Evolutionary conservation across 169 alveolate genomes (phyloP).

Genomic region (Cryptosporidium sp.): DNA sequence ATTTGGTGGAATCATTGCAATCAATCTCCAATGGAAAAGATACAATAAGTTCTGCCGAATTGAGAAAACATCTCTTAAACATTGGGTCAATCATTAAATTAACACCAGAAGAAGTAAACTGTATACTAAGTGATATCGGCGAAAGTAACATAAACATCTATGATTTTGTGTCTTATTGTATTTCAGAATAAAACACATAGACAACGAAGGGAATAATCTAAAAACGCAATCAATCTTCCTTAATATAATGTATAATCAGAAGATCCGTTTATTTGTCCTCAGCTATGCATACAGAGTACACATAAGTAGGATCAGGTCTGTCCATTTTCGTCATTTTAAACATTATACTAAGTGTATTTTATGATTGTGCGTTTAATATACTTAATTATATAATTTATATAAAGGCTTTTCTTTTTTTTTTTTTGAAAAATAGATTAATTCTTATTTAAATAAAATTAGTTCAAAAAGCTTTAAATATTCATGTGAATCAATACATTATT

Average conservation of each 20-base stretch:
- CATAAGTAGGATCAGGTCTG: slow-evolving; percentile 76
- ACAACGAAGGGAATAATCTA: not conserved
- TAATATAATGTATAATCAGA: slow-evolving; percentile 48
- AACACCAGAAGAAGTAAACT: slow-evolving; percentile 56
- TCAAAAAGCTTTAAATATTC: not conserved
- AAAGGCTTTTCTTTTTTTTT: not conserved
- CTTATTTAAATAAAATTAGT: too few relatives aligned
- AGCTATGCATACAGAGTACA: slow-evolving; percentile 1
- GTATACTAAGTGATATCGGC: slow-evolving; percentile 61
- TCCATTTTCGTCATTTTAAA: slow-evolving; percentile 43
- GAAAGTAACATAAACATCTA: slow-evolving; percentile 49
- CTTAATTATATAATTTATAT: not conserved
- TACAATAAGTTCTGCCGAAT: slow-evolving; percentile 25
- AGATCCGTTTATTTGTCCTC: slow-evolving; percentile 72
- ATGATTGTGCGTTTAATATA: not conserved
- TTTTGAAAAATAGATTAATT: not conserved
- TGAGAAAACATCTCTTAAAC: slow-evolving; percentile 11
- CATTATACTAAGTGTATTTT: not conserved
- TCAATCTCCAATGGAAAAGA: slow-evolving; percentile 59
- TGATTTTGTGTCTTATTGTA: slow-evolving; percentile 67
- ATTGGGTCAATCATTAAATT: slow-evolving; percentile 41
- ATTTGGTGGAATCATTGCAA: slow-evolving; percentile 19
- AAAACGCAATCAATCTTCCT: not conserved
- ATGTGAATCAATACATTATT: too few relatives aligned
- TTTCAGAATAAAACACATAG: slow-evolving; percentile 22